Evolutionary conservation across 2,329 filamentous ascomycete genomes (phyloP).

Genomic region (Fusarium hainanense): DNA sequence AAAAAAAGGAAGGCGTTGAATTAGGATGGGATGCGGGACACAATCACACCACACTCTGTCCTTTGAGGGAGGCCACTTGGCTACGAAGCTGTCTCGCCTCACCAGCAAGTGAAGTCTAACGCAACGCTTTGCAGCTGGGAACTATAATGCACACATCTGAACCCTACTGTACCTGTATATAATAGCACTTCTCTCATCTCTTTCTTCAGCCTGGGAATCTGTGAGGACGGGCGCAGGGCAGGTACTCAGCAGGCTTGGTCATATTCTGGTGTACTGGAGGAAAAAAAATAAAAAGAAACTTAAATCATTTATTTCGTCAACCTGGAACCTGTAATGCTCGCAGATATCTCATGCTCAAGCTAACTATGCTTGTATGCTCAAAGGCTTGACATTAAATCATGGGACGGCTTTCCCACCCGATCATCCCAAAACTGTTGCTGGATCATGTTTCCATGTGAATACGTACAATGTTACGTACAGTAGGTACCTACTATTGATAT

Average conservation of each 20-base stretch:
- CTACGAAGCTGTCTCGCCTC: slow-evolving; percentile 34
- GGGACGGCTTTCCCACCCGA: slow-evolving; percentile 6
- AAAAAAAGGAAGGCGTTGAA: slow-evolving; percentile 36
- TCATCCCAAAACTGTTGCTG: slow-evolving; percentile 20
- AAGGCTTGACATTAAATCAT: slow-evolving; percentile 31
- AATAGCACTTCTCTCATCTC: slow-evolving; percentile 46
- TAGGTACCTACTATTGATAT: background rate
- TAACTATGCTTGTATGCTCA: background rate
- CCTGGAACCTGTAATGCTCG: background rate
- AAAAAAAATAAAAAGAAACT: slow-evolving; percentile 15
- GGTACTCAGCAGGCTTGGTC: slow-evolving; percentile 35
- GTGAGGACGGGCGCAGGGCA: slow-evolving; percentile 35
- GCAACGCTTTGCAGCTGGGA: slow-evolving; percentile 45
- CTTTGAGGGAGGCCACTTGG: slow-evolving; percentile 28
- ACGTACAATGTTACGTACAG: slow-evolving; percentile 33
- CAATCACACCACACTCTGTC: slow-evolving; percentile 26
- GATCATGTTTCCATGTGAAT: slow-evolving; percentile 22
- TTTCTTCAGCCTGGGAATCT: slow-evolving; percentile 20
- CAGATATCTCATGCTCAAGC: background rate
- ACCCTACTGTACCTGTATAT: slow-evolving; percentile 47
- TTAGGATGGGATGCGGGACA: slow-evolving; percentile 30
- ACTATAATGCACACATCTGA: slow-evolving; percentile 46
- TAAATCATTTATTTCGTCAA: slow-evolving; percentile 26
- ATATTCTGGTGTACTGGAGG: slow-evolving; percentile 21
- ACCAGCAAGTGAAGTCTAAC: slow-evolving; percentile 42